Percentiles rank a stretch among this genome's conserved stretches.
Conservation (phyloP, 192 early-diverging fungal genomes). For the Coemansia sp. region DNA sequence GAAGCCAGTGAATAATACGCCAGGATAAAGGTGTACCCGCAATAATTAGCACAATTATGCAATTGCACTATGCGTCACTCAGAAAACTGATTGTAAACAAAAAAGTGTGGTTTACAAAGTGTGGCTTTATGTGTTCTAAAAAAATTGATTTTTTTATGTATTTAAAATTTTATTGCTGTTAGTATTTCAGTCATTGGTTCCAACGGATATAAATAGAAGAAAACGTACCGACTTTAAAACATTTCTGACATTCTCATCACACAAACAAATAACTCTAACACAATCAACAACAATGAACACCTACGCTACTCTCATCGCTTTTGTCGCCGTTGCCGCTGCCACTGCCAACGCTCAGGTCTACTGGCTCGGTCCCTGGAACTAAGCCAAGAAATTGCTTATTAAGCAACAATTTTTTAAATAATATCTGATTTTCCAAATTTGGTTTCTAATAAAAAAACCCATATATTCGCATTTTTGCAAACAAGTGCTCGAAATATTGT, state of each 20-base stretch:
- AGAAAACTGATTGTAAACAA: neutral
- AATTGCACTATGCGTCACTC: neutral
- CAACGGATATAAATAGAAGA: neutral
- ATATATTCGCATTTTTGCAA: too few species aligned
- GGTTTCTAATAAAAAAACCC: too few species aligned
- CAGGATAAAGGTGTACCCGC: neutral
- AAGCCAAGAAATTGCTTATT: neutral
- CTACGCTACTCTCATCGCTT: conserved; percentile 19
- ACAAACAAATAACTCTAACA: neutral
- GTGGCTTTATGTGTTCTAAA: too few species aligned
- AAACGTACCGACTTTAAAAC: neutral
- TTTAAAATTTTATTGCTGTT: too few species aligned
- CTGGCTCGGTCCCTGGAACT: conserved; percentile 25
- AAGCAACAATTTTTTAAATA: neutral
- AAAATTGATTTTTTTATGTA: neutral
- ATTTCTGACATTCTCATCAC: neutral
- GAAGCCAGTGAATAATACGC: too few species aligned
- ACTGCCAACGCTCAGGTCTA: conserved; percentile 20
- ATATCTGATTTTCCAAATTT: too few species aligned
- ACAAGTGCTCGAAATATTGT: too few species aligned
- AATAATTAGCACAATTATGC: neutral
- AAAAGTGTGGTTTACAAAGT: too few species aligned
- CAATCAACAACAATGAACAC: conserved; percentile 18
- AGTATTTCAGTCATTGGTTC: neutral
- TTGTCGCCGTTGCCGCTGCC: conserved; percentile 10